A percentile compares a stretch with the other conserved stretches of the same genome.
These are phyloP conservation scores for Chalciporus piperatus DNA, from an alignment of 768 basidiomycete genomes.

Conservation along the genomic window DNA sequence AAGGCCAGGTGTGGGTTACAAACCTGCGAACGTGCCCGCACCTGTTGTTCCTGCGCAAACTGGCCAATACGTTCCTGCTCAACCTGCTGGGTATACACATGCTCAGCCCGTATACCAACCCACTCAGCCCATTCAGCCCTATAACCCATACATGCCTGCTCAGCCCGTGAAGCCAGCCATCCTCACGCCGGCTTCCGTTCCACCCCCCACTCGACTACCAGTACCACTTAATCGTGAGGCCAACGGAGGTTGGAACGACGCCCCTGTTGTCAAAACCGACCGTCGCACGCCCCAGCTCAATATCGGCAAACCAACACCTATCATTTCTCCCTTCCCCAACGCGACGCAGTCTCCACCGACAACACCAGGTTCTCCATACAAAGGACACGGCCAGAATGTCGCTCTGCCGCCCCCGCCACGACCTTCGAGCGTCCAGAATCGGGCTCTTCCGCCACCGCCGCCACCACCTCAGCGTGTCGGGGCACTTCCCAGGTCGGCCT, in stretches of 20 bases:
- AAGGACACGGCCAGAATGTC: constrained; percentile 35
- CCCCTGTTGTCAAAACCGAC: constrained; percentile 48
- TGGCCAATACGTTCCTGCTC: constrained; percentile 16
- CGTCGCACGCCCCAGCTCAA: constrained; percentile 51
- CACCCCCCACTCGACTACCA: constrained; percentile 43
- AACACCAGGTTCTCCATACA: constrained; percentile 47
- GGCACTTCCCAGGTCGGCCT: constrained; percentile 27
- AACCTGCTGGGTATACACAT: constrained; percentile 36
- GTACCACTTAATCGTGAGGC: constrained; percentile 61
- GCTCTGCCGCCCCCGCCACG: constrained; percentile 51
- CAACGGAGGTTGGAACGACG: constrained; percentile 91
- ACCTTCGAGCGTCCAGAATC: constrained; percentile 35
- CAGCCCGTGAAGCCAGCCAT: constrained; percentile 41
- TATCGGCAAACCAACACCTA: constrained; percentile 61
- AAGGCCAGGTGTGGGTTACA: not conserved
- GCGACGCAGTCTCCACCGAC: constrained; percentile 41
- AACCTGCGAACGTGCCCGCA: constrained; percentile 31
- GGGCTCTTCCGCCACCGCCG: constrained; percentile 42
- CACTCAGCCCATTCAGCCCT: not conserved
- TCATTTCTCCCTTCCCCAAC: constrained; percentile 88
- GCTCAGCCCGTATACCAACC: constrained; percentile 15
- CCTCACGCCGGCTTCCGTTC: constrained; percentile 34
- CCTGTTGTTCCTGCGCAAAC: constrained; percentile 22
- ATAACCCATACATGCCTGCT: constrained; percentile 10
- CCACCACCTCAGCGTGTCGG: constrained; percentile 36